Base-by-base conservation (phyloP, 2,329 filamentous ascomycete species). In the Remersonia thermophila region DNA sequence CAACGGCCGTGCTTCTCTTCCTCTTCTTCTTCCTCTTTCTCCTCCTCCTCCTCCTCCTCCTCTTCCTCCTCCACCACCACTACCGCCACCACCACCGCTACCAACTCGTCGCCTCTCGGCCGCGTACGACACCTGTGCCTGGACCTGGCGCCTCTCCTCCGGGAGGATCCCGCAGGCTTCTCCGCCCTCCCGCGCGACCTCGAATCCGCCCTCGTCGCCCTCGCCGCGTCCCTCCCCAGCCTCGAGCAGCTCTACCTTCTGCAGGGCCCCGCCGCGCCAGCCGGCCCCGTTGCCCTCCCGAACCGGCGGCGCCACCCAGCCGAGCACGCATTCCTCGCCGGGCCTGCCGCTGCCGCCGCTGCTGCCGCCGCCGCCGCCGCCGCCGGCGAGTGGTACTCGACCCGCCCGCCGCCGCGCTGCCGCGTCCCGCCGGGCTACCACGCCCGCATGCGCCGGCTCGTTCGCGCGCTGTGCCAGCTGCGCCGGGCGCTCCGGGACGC, bases 381-480 rank as follows among this genome's bases (percentile, higher is more conserved):
- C 5, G 5, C 27, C 3, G 12, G 12, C 2, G 35, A 41, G 17
- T 38, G 32, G 36, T 39, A 38, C 30, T 18, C 30, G 13, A 42
- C 36, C 2, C 30, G 32, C 13, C 33, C 36, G 3, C 16, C 27
- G 7, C 15, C 27, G 10, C 33, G 33, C 8, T 42, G 30, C 27
- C 34, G 23, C n/a, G 28, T 42, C n/a, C 15, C 27, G 7, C 12
- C n/a, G 4, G 13, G 2, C 2, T 42, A 39, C 15, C 32, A 39
- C 17, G 6, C 17, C 7, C 37, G 27, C 11, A 17, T 39, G 10
- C 6, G 14, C 8, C 25, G 12, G 14, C 12, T 39, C 28, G 34
- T 36, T 30, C 31, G 34, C 10, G 14, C 39, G 6, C 14, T 39
- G 16, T 37, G 37, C 27, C 33, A 27, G 33, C 25, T 42, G 7